A percentile compares a stretch with the other conserved stretches of the same genome.
phyloP scores from a whole-genome alignment of 2,329 filamentous ascomycete species.

The Sporothrix phasma region DNA sequence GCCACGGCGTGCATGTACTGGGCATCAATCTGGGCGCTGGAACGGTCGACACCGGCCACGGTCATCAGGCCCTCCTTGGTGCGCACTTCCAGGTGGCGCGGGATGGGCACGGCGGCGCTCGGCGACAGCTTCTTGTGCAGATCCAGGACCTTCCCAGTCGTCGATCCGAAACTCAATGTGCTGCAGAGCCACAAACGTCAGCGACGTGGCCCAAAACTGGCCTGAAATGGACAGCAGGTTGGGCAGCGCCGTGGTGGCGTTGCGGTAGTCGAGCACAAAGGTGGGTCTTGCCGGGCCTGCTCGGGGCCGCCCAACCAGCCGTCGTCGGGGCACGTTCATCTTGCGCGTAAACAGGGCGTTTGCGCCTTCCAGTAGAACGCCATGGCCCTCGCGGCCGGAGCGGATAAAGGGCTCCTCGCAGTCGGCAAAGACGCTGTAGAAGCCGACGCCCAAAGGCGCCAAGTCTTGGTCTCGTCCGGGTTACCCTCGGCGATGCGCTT shows the following conservation, averaged over 20 bases:
- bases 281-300: slow-evolving; percentile 61
- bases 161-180: slow-evolving; percentile 86
- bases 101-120: slow-evolving; percentile 59
- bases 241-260: slow-evolving; percentile 75
- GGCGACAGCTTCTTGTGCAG: slow-evolving; percentile 81
- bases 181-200: slow-evolving; percentile 89
- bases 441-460: slow-evolving; percentile 96
- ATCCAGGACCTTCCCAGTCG: slow-evolving; percentile 67
- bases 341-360: slow-evolving; percentile 89
- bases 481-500: slow-evolving; percentile 99
- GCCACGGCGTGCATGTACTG: slow-evolving; percentile 79
- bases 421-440: slow-evolving; percentile 97
- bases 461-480: slow-evolving; percentile 96
- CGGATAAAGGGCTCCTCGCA: slow-evolving; percentile 97
- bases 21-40: slow-evolving; percentile 86
- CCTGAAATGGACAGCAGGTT: slow-evolving; percentile 76
- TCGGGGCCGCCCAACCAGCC: slow-evolving; percentile 41
- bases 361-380: slow-evolving; percentile 99
- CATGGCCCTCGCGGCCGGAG: slow-evolving; percentile 85
- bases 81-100: slow-evolving; percentile 66
- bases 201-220: slow-evolving; percentile 86
- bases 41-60: slow-evolving; percentile 67
- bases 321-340: slow-evolving; percentile 54
- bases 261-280: slow-evolving; percentile 93
- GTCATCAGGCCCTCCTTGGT: slow-evolving; percentile 87